phyloP scores from a whole-genome alignment of 2,329 filamentous ascomycete species.

The Catunica adiposa region DNA sequence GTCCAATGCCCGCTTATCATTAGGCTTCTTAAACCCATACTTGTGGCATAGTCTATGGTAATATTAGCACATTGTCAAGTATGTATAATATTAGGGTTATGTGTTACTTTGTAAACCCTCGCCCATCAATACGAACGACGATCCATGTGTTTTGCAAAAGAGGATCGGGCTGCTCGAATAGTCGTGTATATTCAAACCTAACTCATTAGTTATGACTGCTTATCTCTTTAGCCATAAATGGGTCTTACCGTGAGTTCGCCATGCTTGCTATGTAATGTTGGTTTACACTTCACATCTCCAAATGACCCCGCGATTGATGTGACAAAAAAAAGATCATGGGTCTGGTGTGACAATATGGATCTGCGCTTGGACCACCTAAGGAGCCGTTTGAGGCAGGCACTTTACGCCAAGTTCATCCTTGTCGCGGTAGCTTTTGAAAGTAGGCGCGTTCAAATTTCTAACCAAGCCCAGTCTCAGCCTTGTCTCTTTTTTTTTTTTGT shows the following conservation, averaged over 20 bases:
- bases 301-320: constrained; percentile 1
- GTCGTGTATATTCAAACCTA: constrained; percentile 86
- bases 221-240: background rate
- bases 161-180: constrained; percentile 67
- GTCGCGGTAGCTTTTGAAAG: background rate
- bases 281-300: background rate
- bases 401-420: constrained; percentile 5
- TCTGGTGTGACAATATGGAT: background rate
- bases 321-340: background rate
- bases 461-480: constrained; percentile 7
- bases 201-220: background rate
- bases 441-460: background rate
- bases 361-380: background rate
- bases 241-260: constrained; percentile 38
- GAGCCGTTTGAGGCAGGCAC: background rate
- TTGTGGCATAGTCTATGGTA: constrained; percentile 54
- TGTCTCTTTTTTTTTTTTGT: constrained; percentile 3
- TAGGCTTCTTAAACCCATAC: constrained; percentile 81
- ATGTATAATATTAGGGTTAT: background rate
- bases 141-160: constrained; percentile 90
- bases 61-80: background rate
- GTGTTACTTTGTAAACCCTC: constrained; percentile 79
- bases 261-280: constrained; percentile 20
- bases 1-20: constrained; percentile 70
- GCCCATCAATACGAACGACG: constrained; percentile 81